A percentile compares a stretch with the other conserved stretches of the same genome.
phyloP scores from a whole-genome alignment of 176 grass and related monocot species.

The Thalia dealbata region DNA sequence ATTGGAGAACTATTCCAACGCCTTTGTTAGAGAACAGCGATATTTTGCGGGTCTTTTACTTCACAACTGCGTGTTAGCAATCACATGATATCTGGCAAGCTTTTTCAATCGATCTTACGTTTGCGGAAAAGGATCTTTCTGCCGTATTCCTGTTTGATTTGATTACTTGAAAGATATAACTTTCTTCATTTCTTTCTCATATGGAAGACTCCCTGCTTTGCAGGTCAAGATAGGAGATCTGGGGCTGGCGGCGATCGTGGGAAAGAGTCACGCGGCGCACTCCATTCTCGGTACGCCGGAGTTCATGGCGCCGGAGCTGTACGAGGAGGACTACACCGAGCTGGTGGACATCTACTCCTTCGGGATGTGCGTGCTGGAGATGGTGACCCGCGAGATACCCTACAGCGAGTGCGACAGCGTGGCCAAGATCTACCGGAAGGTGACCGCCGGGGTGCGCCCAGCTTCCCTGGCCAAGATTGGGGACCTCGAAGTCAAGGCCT shows the following conservation, averaged over 20 bases:
- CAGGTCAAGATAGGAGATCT: constrained; percentile 90
- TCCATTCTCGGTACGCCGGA: constrained; percentile 86
- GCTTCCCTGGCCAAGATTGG: constrained; percentile 43
- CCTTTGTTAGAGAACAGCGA: too few relatives aligned
- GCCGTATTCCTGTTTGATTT: too few relatives aligned
- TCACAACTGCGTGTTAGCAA: too few relatives aligned
- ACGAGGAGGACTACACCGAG: constrained; percentile 87
- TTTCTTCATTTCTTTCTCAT: too few relatives aligned
- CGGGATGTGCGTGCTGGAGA: constrained; percentile 92
- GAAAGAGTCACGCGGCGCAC: constrained; percentile 69
- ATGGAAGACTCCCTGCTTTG: neutral
- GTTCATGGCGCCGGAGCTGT: constrained; percentile 99
- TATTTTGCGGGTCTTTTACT: too few relatives aligned
- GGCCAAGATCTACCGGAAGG: constrained; percentile 64
- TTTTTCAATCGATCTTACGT: neutral
- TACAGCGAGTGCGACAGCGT: constrained; percentile 75
- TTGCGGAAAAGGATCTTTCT: neutral
- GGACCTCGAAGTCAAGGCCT: constrained; percentile 52
- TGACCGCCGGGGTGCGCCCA: constrained; percentile 37
- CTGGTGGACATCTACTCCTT: constrained; percentile 96
- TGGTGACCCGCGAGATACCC: constrained; percentile 89
- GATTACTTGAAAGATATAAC: too few relatives aligned
- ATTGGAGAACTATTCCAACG: too few relatives aligned
- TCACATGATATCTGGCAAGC: neutral
- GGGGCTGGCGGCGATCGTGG: constrained; percentile 78